phyloP scores from a whole-genome alignment of 2,329 filamentous ascomycete species.

The Immersiporthe knoxdaviesiana region DNA sequence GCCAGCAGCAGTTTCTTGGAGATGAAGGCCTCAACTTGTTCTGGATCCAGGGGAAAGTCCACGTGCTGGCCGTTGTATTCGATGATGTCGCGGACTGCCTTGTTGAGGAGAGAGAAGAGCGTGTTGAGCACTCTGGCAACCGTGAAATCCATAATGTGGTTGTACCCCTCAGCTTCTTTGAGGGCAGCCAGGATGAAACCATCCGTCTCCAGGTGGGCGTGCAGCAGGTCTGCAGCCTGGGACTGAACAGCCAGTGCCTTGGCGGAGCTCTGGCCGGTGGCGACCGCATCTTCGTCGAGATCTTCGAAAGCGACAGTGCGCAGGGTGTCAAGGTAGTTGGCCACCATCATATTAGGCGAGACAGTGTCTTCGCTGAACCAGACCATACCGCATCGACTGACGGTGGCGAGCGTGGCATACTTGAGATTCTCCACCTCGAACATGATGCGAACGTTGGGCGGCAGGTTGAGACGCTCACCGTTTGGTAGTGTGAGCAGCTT shows the following conservation, averaged over 20 bases:
- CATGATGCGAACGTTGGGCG: constrained; percentile 96
- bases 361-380: constrained; percentile 99
- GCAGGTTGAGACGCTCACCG: constrained; percentile 94
- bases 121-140: constrained; percentile 88
- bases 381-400: constrained; percentile 99
- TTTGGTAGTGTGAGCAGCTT: constrained; percentile 96
- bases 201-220: constrained; percentile 75
- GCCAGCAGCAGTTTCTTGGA: constrained; percentile 94
- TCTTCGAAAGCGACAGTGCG: constrained; percentile 88
- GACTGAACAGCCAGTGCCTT: constrained; percentile 79
- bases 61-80: constrained; percentile 95
- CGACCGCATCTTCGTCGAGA: constrained; percentile 86
- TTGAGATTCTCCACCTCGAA: constrained; percentile 98
- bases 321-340: constrained; percentile 85
- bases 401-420: constrained; percentile 97
- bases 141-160: constrained; percentile 99
- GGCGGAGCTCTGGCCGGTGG: constrained; percentile 73
- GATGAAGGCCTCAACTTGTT: constrained; percentile 86
- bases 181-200: constrained; percentile 81
- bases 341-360: constrained; percentile 87
- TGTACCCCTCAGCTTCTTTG: constrained; percentile 74
- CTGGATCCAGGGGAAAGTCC: constrained; percentile 89
- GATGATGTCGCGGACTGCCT: constrained; percentile 86
- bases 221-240: constrained; percentile 78
- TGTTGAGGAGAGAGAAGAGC: constrained; percentile 93